Evolutionary conservation across 2,329 filamentous ascomycete genomes (phyloP).

Genomic region (Aureobasidium sp.): DNA sequence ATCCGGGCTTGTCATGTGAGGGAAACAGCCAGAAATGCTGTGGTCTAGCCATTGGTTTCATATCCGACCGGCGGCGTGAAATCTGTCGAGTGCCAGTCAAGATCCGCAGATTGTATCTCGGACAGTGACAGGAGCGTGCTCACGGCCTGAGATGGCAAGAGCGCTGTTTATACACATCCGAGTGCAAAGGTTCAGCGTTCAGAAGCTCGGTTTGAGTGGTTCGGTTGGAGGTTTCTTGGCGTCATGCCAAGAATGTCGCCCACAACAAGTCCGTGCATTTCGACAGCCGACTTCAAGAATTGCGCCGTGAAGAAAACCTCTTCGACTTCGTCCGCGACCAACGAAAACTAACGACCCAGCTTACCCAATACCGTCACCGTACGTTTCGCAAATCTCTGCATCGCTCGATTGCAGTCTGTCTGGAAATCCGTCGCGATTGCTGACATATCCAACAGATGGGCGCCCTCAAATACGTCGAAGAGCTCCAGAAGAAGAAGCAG

Average conservation of each 20-base stretch:
- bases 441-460: slow-evolving; percentile 64
- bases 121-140: background rate
- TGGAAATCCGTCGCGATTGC: background rate
- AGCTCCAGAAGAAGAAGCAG: slow-evolving; percentile 99
- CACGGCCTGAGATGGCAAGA: background rate
- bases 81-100: background rate
- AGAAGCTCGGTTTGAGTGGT: background rate
- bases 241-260: background rate
- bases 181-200: background rate
- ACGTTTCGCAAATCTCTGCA: slow-evolving; percentile 4
- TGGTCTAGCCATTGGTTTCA: background rate
- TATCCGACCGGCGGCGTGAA: background rate
- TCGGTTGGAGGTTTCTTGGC: background rate
- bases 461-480: slow-evolving; percentile 99
- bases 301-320: too few relatives aligned
- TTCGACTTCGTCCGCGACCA: background rate
- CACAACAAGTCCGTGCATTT: too few relatives aligned
- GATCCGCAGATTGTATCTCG: background rate
- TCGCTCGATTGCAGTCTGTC: background rate
- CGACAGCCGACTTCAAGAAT: too few relatives aligned
- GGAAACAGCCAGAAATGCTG: too few relatives aligned
- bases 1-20: too few relatives aligned
- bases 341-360: slow-evolving; percentile 15
- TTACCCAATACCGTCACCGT: slow-evolving; percentile 10
- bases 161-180: too few relatives aligned